Percentiles rank a stretch among this genome's conserved stretches.
Evolutionary conservation across 2,329 filamentous ascomycete genomes (phyloP).

Genomic region (Coleophoma cylindrospora): DNA sequence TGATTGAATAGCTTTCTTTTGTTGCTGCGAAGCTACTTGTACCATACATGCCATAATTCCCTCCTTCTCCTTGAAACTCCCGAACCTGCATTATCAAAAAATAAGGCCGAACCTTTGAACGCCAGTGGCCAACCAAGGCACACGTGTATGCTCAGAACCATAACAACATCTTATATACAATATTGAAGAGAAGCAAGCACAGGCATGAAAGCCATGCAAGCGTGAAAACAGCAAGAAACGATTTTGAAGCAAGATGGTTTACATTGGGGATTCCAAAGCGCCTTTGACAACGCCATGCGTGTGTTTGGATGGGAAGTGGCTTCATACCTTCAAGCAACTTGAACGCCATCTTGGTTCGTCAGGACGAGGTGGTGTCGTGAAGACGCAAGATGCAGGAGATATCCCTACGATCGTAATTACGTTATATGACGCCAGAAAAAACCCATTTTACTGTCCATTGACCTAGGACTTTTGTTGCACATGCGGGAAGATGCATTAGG

Average conservation of each 20-base stretch:
- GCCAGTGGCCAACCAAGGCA: neutral
- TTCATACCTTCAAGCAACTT: too few species aligned
- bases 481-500: constrained; percentile 26
- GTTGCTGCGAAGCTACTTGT: too few species aligned
- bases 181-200: neutral
- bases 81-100: too few species aligned
- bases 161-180: neutral
- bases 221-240: too few species aligned
- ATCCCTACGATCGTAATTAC: neutral
- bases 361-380: neutral
- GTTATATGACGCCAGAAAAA: neutral
- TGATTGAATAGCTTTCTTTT: too few species aligned
- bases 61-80: too few species aligned
- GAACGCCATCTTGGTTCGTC: neutral
- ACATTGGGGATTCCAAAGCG: too few species aligned
- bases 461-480: neutral
- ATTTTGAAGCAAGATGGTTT: too few species aligned
- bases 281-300: too few species aligned
- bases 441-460: neutral
- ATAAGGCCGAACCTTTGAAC: neutral
- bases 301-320: too few species aligned
- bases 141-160: neutral
- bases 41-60: too few species aligned
- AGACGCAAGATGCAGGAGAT: neutral
- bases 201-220: too few species aligned